Evolutionary conservation across 2,329 filamentous ascomycete genomes (phyloP).

Genomic region (Curvularia lunata): DNA sequence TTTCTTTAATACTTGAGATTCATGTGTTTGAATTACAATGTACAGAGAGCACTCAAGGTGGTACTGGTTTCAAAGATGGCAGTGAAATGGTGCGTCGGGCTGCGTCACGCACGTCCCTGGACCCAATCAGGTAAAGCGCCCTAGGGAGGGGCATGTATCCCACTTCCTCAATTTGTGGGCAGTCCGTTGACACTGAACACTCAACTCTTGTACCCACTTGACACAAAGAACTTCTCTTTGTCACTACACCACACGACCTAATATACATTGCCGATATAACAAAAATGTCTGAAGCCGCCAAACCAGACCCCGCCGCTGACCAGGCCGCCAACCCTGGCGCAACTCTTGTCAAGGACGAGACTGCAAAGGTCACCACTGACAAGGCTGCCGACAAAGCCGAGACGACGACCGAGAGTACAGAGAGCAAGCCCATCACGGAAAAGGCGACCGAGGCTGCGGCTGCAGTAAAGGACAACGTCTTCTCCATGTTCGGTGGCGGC

Average conservation of each 20-base stretch:
- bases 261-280: slow-evolving; percentile 12
- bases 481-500: slow-evolving; percentile 98
- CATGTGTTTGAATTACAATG: background rate
- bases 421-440: slow-evolving; percentile 59
- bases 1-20: background rate
- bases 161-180: slow-evolving; percentile 20
- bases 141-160: slow-evolving; percentile 18
- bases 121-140: slow-evolving; percentile 11
- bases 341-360: slow-evolving; percentile 53
- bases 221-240: slow-evolving; percentile 19
- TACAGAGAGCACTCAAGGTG: background rate
- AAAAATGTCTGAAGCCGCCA: slow-evolving; percentile 49
- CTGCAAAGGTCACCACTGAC: slow-evolving; percentile 53
- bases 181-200: slow-evolving; percentile 15
- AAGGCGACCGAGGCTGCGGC: slow-evolving; percentile 48
- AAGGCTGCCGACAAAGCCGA: slow-evolving; percentile 38
- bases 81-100: slow-evolving; percentile 5
- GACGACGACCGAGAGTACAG: slow-evolving; percentile 43
- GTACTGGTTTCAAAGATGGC: slow-evolving; percentile 1
- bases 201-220: slow-evolving; percentile 3
- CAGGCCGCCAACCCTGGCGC: slow-evolving; percentile 49
- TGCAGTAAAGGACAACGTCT: slow-evolving; percentile 68
- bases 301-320: slow-evolving; percentile 52
- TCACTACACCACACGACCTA: slow-evolving; percentile 3
- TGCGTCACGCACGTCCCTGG: slow-evolving; percentile 23